Conservation (phyloP, 768 basidiomycete species). For the Mycena epipterygia region DNA sequence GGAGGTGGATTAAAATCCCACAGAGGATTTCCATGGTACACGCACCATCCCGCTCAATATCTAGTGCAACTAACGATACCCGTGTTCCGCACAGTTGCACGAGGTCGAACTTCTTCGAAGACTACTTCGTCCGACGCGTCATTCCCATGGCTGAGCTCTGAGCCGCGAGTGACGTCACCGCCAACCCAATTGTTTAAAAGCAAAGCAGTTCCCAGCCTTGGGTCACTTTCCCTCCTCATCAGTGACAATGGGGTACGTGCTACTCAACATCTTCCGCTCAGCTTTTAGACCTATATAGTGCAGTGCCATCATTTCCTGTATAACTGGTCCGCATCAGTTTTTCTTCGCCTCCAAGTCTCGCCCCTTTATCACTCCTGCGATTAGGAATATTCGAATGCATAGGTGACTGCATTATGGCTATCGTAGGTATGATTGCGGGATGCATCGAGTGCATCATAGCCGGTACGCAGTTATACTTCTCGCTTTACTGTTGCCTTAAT, state of each 20-base stretch:
- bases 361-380: not conserved
- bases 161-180: slow-evolving; percentile 20
- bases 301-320: slow-evolving; percentile 32
- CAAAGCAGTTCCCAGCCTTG: not conserved
- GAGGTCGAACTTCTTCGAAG: not conserved
- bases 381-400: slow-evolving; percentile 59
- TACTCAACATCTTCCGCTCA: no score
- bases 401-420: slow-evolving; percentile 55
- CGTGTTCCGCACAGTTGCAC: no score
- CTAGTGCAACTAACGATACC: no score
- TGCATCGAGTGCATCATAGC: slow-evolving; percentile 63
- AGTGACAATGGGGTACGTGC: slow-evolving; percentile 23
- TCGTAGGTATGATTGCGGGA: slow-evolving; percentile 55
- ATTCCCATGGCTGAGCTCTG: not conserved
- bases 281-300: not conserved
- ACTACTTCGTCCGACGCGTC: not conserved
- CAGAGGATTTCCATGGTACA: no score
- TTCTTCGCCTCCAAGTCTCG: not conserved
- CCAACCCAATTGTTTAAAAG: not conserved
- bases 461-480: slow-evolving; percentile 45
- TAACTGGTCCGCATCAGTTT: slow-evolving; percentile 7
- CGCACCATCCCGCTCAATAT: no score
- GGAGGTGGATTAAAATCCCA: no score
- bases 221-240: not conserved
- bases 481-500: not conserved